Evolutionary conservation across 2,329 filamentous ascomycete species (phyloP).

Genomic region (Penicillium freii): DNA sequence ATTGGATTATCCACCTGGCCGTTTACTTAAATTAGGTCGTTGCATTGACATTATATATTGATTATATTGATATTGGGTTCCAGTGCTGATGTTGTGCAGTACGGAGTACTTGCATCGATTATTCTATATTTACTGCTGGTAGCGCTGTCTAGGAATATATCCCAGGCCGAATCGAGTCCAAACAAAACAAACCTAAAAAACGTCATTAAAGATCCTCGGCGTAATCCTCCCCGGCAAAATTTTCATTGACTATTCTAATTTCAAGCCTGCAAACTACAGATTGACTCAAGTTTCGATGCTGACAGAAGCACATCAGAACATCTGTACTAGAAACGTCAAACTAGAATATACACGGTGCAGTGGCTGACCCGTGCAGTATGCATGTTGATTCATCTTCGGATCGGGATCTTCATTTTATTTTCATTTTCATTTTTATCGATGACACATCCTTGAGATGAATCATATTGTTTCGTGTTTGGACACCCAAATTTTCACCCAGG

Average conservation of each 20-base stretch:
- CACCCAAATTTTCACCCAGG: not conserved
- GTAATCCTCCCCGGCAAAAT: not conserved
- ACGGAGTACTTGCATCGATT: not conserved
- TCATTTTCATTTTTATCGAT: not conserved
- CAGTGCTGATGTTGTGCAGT: not conserved
- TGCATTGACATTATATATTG: not conserved
- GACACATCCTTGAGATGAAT: constrained; percentile 21
- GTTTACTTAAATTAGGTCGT: not conserved
- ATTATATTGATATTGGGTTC: not conserved
- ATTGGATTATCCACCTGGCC: not conserved
- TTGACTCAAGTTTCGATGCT: not conserved
- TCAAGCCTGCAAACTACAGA: not conserved
- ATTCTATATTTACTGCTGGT: not conserved
- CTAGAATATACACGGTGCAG: constrained; percentile 4
- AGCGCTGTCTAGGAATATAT: not conserved
- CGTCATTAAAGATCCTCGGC: constrained; percentile 3
- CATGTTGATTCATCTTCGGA: constrained; percentile 21
- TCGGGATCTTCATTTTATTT: not conserved
- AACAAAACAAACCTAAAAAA: not conserved
- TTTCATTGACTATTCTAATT: not conserved
- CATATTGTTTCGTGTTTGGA: constrained; percentile 17
- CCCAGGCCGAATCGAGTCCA: not conserved
- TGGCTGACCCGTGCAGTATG: constrained; percentile 17
- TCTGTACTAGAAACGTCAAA: not conserved
- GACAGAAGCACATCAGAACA: not conserved